Base-by-base conservation (phyloP, 805 yeast species). In the Candida anglica region DNA sequence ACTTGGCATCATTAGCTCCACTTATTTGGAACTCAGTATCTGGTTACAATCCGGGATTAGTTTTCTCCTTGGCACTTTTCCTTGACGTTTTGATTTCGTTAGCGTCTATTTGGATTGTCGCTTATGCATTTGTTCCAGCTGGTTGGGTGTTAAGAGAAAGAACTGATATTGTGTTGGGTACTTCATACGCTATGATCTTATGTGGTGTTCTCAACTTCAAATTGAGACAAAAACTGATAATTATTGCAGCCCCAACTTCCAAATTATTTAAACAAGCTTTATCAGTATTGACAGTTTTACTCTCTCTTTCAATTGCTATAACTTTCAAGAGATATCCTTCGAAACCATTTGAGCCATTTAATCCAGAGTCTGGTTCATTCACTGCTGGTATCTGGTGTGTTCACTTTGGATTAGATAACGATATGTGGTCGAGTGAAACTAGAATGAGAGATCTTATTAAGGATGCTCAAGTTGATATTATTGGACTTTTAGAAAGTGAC, bases 351-450 rank as follows among this genome's bases (percentile, higher is more conserved):
- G 83, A 80, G 21, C 72, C 71, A 21, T 61, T 49, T 41, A 56
- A 66, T 40, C 49, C 36, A 15, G 70, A 70, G n/a, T 71, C 86
- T 2, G 75, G 79, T 45, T 56, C 86, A 4, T 75, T 93, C 48
- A 88, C 96, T 1, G 89, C 97, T 2, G 98, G 98, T 56, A 89
- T 93, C 41, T 93, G 98, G 98, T 91, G 98, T 15, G 81, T 93
- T 43, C 98, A 93, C 63, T 93, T 93, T 55, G 98, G 97, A 16
- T 71, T 93, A 32, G 98, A 93, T 57, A 93, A 93, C 58, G 96
- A 88, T 54, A 83, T 93, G 93, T 93, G 98, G 98, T 91, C 95
- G 0, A 77, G 88, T 43, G 97, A 93, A 60, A 79, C 77, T 27
- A 75, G 97, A 44, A 91, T 93, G 96, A 68, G 81, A 38, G 81